A percentile compares a stretch with the other conserved stretches of the same genome.
Evolutionary conservation across 306 rosid genomes (phyloP).

Genomic region (Cicer arietinum): DNA sequence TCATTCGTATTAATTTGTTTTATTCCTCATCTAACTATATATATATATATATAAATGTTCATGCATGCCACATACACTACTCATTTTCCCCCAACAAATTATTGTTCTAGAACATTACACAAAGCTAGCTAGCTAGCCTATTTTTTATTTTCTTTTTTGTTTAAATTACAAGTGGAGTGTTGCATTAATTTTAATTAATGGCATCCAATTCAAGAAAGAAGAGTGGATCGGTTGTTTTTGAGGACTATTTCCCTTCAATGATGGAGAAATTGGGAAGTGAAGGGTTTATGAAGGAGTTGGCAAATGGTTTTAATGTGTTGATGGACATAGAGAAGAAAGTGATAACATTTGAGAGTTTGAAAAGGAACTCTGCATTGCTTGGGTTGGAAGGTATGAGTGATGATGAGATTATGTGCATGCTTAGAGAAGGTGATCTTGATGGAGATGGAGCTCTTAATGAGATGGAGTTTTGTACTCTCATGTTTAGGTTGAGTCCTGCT

Average conservation of each 20-base stretch:
- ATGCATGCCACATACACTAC: background rate
- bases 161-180: background rate
- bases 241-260: slow-evolving; percentile 80
- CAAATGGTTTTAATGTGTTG: slow-evolving; percentile 69
- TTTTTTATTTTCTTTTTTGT: background rate
- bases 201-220: slow-evolving; percentile 43
- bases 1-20: slow-evolving; percentile 8
- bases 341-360: slow-evolving; percentile 86
- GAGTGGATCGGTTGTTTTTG: slow-evolving; percentile 53
- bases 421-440: slow-evolving; percentile 83
- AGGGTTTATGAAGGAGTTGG: slow-evolving; percentile 80
- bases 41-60: slow-evolving; percentile 45
- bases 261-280: slow-evolving; percentile 69
- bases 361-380: slow-evolving; percentile 69
- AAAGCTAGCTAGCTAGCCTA: background rate
- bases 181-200: slow-evolving; percentile 42
- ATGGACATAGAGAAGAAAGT: slow-evolving; percentile 66
- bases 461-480: slow-evolving; percentile 86
- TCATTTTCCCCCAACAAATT: background rate
- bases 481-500: slow-evolving; percentile 85
- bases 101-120: background rate
- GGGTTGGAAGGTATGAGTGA: slow-evolving; percentile 76
- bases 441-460: slow-evolving; percentile 77
- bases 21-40: slow-evolving; percentile 24
- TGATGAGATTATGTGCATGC: slow-evolving; percentile 73